phyloP scores from a whole-genome alignment of 1,284 basidiomycete genomes.

The Cutaneotrichosporon cutaneum region DNA sequence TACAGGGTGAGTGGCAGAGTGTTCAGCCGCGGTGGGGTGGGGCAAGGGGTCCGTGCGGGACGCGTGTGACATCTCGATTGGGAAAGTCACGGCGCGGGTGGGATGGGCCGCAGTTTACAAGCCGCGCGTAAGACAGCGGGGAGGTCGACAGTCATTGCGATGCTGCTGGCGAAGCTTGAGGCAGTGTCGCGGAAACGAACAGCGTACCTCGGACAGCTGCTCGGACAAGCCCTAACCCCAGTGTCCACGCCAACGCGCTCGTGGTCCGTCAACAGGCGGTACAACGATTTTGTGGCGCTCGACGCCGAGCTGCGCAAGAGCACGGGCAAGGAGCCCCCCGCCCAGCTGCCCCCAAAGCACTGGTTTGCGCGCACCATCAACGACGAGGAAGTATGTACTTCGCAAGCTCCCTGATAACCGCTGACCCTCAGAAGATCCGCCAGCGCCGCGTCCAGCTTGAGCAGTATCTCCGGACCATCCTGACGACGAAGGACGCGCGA shows the following conservation, averaged over 20 bases:
- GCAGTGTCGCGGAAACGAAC: neutral
- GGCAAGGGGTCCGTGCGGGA: neutral
- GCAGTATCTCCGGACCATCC: slow-evolving; percentile 78
- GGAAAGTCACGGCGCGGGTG: neutral
- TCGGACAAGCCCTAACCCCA: slow-evolving; percentile 20
- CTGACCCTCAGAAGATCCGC: slow-evolving; percentile 59
- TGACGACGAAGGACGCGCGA: slow-evolving; percentile 71
- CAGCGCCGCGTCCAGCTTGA: slow-evolving; percentile 75
- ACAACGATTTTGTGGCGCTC: slow-evolving; percentile 88
- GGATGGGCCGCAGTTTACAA: neutral
- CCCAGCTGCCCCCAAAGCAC: slow-evolving; percentile 73
- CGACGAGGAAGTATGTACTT: slow-evolving; percentile 47
- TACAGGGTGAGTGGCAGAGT: slow-evolving; percentile 41
- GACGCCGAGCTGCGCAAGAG: slow-evolving; percentile 74
- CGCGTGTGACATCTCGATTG: neutral
- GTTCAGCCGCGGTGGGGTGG: neutral
- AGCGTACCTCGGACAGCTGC: neutral
- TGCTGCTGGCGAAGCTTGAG: too few species aligned
- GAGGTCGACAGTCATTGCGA: too few species aligned
- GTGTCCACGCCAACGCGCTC: slow-evolving; percentile 60
- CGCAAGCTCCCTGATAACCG: neutral
- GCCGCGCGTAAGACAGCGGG: too few species aligned
- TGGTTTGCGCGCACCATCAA: slow-evolving; percentile 56
- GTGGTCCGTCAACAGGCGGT: slow-evolving; percentile 90
- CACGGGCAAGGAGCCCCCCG: slow-evolving; percentile 69